These are phyloP conservation scores for Kuraishia borneana DNA, from an alignment of 805 yeast genomes.

Conservation along the genomic window DNA sequence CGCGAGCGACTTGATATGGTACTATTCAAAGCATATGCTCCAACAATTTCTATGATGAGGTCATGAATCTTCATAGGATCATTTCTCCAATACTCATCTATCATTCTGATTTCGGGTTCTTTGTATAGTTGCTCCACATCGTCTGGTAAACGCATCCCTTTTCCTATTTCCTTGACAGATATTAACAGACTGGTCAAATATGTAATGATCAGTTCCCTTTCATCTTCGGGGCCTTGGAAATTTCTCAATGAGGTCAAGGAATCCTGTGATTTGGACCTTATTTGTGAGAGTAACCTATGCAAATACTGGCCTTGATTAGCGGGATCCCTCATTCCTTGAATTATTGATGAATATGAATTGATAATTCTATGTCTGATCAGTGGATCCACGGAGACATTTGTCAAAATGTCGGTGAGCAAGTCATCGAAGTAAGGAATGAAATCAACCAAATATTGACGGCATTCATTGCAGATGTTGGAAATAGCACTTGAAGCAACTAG, in stretches of 20 bases:
- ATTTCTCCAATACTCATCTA: conserved; percentile 32
- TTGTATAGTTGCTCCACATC: conserved; percentile 33
- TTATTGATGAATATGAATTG: conserved; percentile 51
- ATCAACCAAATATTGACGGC: conserved; percentile 27
- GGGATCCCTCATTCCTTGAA: conserved; percentile 43
- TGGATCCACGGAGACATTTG: conserved; percentile 24
- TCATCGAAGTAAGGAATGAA: conserved; percentile 38
- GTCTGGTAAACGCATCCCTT: conserved; percentile 51
- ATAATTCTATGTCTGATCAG: conserved; percentile 48
- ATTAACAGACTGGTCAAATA: conserved; percentile 45
- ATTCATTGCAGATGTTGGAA: conserved; percentile 43
- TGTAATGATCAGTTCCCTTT: conserved; percentile 21
- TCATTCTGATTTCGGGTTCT: conserved; percentile 15
- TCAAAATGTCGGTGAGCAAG: conserved; percentile 35
- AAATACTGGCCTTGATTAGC: conserved; percentile 23
- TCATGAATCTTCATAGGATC: conserved; percentile 37
- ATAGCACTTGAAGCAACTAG: conserved; percentile 43
- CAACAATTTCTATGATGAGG: conserved; percentile 27
- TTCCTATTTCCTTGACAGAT: conserved; percentile 62
- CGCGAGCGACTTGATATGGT: conserved; percentile 27
- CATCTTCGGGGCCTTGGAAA: conserved; percentile 5
- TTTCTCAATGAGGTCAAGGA: conserved; percentile 6
- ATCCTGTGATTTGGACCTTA: conserved; percentile 10
- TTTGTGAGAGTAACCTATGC: conserved; percentile 10
- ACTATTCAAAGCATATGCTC: conserved; percentile 28